Conservation (phyloP, 179 eudicot genomes). For the Vitellaria paradoxa region DNA sequence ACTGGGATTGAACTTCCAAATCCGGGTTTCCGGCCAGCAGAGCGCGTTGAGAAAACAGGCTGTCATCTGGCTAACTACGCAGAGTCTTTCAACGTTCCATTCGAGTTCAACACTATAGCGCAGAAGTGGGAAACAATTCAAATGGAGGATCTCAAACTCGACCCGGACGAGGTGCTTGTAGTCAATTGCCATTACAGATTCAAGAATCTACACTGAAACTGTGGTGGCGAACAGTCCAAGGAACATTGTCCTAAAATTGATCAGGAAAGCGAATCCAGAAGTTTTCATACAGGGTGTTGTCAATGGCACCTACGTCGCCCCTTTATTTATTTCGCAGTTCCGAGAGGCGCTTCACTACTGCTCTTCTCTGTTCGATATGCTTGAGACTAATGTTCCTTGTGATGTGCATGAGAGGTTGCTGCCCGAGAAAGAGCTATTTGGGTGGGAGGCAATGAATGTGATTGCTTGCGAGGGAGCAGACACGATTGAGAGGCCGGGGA, state of each 20-base stretch:
- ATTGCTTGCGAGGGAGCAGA: constrained; percentile 20
- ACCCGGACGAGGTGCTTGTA: constrained; percentile 43
- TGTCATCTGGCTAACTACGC: constrained; percentile 50
- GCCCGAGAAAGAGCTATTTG: constrained; percentile 45
- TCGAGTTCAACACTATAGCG: constrained; percentile 52
- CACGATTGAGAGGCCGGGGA: constrained; percentile 50
- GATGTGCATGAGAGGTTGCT: constrained; percentile 45
- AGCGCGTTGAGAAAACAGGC: constrained; percentile 57
- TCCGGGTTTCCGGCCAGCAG: constrained; percentile 57
- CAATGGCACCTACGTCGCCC: constrained; percentile 50
- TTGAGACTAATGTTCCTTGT: constrained; percentile 52
- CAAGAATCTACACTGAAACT: constrained; percentile 52
- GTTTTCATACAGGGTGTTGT: constrained; percentile 46
- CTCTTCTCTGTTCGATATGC: constrained; percentile 61
- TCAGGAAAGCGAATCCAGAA: constrained; percentile 48
- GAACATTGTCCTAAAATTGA: constrained; percentile 41
- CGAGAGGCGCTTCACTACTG: constrained; percentile 61
- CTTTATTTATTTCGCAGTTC: constrained; percentile 52
- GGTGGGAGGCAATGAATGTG: constrained; percentile 47
- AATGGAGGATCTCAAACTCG: constrained; percentile 48
- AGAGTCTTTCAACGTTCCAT: constrained; percentile 45
- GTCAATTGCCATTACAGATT: constrained; percentile 45
- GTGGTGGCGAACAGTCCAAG: constrained; percentile 45
- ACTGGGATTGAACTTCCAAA: constrained; percentile 61
- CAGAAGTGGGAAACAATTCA: constrained; percentile 58